phyloP scores from a whole-genome alignment of 148 eudicot genomes.

The Vaccinium corymbosum region DNA sequence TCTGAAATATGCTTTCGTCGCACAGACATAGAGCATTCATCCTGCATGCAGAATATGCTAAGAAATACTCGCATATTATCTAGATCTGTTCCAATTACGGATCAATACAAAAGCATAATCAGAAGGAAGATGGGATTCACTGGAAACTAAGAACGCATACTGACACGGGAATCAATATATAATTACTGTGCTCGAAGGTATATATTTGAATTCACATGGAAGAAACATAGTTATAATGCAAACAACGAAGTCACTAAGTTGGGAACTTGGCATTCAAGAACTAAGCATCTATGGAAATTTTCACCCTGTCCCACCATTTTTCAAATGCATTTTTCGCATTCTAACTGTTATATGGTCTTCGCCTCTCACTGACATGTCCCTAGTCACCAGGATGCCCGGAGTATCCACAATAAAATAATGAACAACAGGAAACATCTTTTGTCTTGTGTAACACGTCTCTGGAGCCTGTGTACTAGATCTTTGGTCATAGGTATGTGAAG shows the following conservation, averaged over 20 bases:
- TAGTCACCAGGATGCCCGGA: neutral
- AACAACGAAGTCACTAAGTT: neutral
- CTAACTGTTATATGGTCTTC: neutral
- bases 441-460: neutral
- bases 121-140: slow-evolving; percentile 4
- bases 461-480: neutral
- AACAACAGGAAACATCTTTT: neutral
- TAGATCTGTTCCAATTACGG: neutral
- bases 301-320: neutral
- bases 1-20: neutral
- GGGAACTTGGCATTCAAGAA: neutral
- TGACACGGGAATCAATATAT: neutral
- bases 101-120: neutral
- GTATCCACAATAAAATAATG: neutral
- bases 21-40: slow-evolving; percentile 8
- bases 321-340: neutral
- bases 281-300: neutral
- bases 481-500: neutral
- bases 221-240: neutral
- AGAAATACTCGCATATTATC: neutral
- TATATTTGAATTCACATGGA: neutral
- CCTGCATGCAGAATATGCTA: slow-evolving; percentile 3
- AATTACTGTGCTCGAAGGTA: neutral
- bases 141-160: neutral
- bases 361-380: too few relatives aligned